These are phyloP conservation scores for Rickenella mellea DNA, from an alignment of 768 basidiomycete species.

Conservation along the genomic window DNA sequence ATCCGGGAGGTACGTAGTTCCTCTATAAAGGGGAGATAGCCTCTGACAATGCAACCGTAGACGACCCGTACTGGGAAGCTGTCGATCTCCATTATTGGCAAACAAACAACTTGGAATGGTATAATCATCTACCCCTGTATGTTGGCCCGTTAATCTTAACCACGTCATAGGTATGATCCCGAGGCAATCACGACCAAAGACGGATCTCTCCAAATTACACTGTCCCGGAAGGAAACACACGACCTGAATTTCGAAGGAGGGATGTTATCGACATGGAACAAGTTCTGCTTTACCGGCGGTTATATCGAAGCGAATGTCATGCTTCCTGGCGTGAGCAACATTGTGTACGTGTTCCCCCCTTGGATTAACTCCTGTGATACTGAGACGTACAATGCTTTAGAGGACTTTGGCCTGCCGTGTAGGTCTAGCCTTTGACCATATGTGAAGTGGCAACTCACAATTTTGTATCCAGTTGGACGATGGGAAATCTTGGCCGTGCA, in stretches of 20 bases:
- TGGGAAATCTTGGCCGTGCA: slow-evolving; percentile 68
- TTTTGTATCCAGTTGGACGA: slow-evolving; percentile 36
- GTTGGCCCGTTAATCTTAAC: not conserved
- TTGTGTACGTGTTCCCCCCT: slow-evolving; percentile 26
- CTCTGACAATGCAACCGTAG: slow-evolving; percentile 33
- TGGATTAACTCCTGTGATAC: not conserved
- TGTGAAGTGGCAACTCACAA: not conserved
- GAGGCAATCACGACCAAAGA: slow-evolving; percentile 61
- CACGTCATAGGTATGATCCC: slow-evolving; percentile 92
- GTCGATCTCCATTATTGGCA: slow-evolving; percentile 75
- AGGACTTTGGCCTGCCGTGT: slow-evolving; percentile 70
- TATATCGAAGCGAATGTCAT: slow-evolving; percentile 60
- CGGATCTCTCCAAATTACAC: slow-evolving; percentile 69
- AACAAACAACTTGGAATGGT: slow-evolving; percentile 28
- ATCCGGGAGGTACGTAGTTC: slow-evolving; percentile 37
- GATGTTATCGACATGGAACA: slow-evolving; percentile 70
- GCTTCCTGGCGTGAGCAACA: slow-evolving; percentile 57
- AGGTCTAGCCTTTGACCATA: not conserved
- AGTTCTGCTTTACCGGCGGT: slow-evolving; percentile 92
- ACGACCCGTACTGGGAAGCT: slow-evolving; percentile 89
- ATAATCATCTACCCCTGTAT: too few relatives aligned
- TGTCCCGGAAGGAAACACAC: slow-evolving; percentile 58
- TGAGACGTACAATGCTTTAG: slow-evolving; percentile 7
- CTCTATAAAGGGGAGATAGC: not conserved
- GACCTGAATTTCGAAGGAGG: slow-evolving; percentile 66